Evolutionary conservation across 2,329 filamentous ascomycete genomes (phyloP).

Genomic region (Gliomastix tumulicola): DNA sequence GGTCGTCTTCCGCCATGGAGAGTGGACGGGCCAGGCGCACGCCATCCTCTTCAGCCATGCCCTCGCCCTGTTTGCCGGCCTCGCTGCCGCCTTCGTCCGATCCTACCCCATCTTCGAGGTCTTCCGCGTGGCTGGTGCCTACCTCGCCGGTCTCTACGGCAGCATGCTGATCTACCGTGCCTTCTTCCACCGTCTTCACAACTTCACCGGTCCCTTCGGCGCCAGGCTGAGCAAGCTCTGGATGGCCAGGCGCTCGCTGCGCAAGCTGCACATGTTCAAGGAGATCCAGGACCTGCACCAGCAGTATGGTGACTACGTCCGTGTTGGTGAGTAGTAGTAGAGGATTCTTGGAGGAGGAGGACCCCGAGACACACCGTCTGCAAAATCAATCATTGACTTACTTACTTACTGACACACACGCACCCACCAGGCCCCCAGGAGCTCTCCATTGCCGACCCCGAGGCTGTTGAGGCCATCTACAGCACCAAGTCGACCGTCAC

Average conservation of each 20-base stretch:
- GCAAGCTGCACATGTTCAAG: constrained; percentile 12
- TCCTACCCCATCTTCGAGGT: no score
- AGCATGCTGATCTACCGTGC: constrained; percentile 10
- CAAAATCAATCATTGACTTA: constrained; percentile 1
- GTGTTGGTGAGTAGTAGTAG: constrained; percentile 10
- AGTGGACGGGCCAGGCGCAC: no score
- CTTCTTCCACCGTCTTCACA: constrained; percentile 10
- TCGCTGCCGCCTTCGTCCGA: no score
- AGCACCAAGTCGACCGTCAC: constrained; percentile 6
- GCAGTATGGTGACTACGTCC: constrained; percentile 18
- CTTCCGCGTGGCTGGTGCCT: no score
- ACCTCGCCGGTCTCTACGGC: constrained; percentile 7
- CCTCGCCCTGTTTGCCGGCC: no score
- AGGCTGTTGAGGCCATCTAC: constrained; percentile 17
- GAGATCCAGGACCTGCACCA: constrained; percentile 17
- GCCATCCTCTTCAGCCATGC: no score
- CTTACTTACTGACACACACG: background rate
- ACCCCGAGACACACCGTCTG: no score
- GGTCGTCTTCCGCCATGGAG: no score
- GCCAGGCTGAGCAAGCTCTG: constrained; percentile 11
- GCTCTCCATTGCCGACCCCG: constrained; percentile 19
- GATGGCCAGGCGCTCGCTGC: constrained; percentile 12
- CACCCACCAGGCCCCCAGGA: constrained; percentile 17
- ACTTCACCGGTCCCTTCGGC: constrained; percentile 8
- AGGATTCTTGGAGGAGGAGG: no score